Evolutionary conservation across 345 rosid genomes (phyloP).

Genomic region (Mallotus nudiflorus): DNA sequence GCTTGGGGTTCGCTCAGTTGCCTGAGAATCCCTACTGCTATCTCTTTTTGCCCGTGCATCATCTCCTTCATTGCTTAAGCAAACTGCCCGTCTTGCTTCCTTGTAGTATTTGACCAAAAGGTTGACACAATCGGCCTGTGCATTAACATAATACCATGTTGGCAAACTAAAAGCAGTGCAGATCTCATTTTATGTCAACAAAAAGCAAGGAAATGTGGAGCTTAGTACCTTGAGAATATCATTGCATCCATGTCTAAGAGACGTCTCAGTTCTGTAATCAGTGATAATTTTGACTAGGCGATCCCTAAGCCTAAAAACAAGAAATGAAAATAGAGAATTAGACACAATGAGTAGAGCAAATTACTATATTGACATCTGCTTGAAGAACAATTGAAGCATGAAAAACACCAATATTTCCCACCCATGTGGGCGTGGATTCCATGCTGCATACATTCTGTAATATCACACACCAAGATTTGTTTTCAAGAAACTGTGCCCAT

Average conservation of each 20-base stretch:
- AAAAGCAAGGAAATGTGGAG: constrained; percentile 7
- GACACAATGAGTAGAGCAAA: background rate
- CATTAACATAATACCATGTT: constrained; percentile 8
- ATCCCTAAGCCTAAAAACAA: constrained; percentile 76
- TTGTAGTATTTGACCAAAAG: constrained; percentile 85
- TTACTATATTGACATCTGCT: background rate
- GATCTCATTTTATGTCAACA: background rate
- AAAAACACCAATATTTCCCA: background rate
- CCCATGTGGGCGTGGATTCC: no score
- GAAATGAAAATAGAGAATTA: background rate
- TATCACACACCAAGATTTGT: no score
- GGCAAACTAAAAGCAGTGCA: no score
- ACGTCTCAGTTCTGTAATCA: constrained; percentile 97
- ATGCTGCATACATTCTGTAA: no score
- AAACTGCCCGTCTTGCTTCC: constrained; percentile 79
- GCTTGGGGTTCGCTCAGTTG: constrained; percentile 40
- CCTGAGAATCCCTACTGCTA: constrained; percentile 43
- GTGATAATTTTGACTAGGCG: constrained; percentile 90
- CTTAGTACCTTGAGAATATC: constrained; percentile 83
- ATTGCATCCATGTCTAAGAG: constrained; percentile 96
- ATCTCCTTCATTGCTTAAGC: constrained; percentile 66
- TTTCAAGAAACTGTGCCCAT: background rate
- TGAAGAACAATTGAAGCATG: background rate
- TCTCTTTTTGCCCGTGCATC: constrained; percentile 61
- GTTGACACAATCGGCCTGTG: constrained; percentile 91